Percentiles rank a stretch among this genome's conserved stretches.
Conservation (phyloP, 495 filamentous ascomycete species). For the Penicillium soppii region DNA sequence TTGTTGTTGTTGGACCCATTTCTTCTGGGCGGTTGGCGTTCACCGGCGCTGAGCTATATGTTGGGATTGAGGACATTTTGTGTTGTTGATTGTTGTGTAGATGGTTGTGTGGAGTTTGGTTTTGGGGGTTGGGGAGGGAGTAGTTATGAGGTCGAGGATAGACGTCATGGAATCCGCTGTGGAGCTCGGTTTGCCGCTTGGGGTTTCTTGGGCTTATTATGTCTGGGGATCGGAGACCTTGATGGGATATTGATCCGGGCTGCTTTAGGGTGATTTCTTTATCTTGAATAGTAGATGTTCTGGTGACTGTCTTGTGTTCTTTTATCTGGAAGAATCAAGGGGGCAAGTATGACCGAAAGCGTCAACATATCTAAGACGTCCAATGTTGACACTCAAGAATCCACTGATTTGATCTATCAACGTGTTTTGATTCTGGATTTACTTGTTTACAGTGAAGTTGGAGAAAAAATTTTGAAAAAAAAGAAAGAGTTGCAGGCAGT, state of each 20-base stretch:
- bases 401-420: too few species aligned
- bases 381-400: not conserved
- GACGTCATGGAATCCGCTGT: conserved; percentile 27
- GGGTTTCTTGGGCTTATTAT: not conserved
- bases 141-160: conserved; percentile 7
- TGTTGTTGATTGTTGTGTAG: not conserved
- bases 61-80: conserved; percentile 46
- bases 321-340: too few species aligned
- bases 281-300: too few species aligned
- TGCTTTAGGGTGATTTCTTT: too few species aligned
- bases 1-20: conserved; percentile 25
- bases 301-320: too few species aligned
- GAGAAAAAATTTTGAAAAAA: conserved; percentile 25
- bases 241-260: too few species aligned
- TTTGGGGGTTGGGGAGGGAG: not conserved
- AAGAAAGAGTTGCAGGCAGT: conserved; percentile 54
- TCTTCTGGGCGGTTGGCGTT: conserved; percentile 33
- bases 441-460: not conserved
- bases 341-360: too few species aligned
- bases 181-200: conserved; percentile 15
- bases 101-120: not conserved
- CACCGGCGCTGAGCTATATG: conserved; percentile 61
- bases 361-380: too few species aligned
- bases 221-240: too few species aligned
- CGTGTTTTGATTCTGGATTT: too few species aligned